phyloP scores from a whole-genome alignment of 441 rosid genomes.

The Gossypium davidsonii region DNA sequence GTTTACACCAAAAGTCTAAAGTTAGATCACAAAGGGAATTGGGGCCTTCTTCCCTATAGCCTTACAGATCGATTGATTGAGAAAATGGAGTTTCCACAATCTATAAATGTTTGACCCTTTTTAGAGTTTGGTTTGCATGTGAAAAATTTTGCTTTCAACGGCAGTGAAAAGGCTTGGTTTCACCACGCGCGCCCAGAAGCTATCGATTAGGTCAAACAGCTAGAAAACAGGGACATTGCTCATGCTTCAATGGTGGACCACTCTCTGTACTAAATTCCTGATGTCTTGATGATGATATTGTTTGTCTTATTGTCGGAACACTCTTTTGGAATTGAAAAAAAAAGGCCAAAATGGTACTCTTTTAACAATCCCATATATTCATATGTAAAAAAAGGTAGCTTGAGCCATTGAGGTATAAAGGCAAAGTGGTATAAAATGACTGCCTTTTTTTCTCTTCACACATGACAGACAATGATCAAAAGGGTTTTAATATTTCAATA shows the following conservation, averaged over 20 bases:
- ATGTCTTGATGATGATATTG: constrained; percentile 26
- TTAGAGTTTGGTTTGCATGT: neutral
- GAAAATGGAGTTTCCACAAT: neutral
- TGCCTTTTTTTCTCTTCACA: neutral
- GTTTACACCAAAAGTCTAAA: neutral
- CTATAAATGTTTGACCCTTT: neutral
- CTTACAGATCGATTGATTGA: neutral
- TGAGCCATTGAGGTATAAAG: neutral
- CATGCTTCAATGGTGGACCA: constrained; percentile 28
- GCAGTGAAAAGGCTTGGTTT: neutral
- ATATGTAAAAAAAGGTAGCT: neutral
- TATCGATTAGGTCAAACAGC: constrained; percentile 25
- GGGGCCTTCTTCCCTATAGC: too few relatives aligned
- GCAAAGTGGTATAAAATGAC: neutral
- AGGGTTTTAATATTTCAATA: neutral
- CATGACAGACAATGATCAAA: neutral
- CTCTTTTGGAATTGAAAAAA: neutral
- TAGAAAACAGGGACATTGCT: constrained; percentile 21
- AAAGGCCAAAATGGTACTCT: neutral
- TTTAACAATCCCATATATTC: neutral
- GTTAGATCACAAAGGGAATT: neutral
- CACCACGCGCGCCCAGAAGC: neutral
- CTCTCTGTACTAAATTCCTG: constrained; percentile 8
- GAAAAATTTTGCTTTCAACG: neutral
- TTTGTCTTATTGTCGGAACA: constrained; percentile 21